Percentiles rank a stretch among this genome's conserved stretches.
Conservation (phyloP, 2,329 filamentous ascomycete genomes). For the Hypoxylon sp. region DNA sequence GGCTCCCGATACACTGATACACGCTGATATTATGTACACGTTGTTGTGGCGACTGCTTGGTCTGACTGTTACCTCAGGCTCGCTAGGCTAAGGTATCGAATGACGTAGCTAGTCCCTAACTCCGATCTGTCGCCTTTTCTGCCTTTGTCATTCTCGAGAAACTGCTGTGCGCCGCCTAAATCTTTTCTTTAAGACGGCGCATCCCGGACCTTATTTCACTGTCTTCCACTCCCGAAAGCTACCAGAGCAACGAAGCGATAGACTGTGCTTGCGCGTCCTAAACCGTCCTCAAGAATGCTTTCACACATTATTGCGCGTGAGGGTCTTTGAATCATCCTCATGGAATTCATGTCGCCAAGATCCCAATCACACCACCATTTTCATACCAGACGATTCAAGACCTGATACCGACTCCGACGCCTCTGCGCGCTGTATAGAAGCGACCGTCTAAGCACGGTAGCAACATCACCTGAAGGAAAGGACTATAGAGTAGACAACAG, state of each 20-base stretch:
- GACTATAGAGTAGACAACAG: not conserved
- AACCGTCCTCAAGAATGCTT: constrained; percentile 1
- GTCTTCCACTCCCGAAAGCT: constrained; percentile 4
- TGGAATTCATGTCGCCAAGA: constrained; percentile 42
- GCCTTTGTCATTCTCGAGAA: constrained; percentile 10
- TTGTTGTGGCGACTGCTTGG: not conserved
- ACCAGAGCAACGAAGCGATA: constrained; percentile 4
- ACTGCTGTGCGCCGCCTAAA: constrained; percentile 23
- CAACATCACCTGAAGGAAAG: not conserved
- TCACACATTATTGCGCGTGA: not conserved
- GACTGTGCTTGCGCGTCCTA: constrained; percentile 9
- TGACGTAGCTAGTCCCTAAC: constrained; percentile 10
- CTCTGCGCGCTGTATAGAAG: not conserved
- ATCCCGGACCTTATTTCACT: not conserved
- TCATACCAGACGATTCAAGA: constrained; percentile 41
- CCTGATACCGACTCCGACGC: constrained; percentile 33
- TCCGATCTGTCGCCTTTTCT: constrained; percentile 19
- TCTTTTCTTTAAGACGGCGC: constrained; percentile 18
- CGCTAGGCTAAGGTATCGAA: too few relatives aligned
- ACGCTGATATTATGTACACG: not conserved
- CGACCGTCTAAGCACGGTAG: not conserved
- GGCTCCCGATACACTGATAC: not conserved
- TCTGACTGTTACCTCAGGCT: too few relatives aligned
- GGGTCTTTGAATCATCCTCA: constrained; percentile 37
- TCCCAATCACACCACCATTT: constrained; percentile 32